Evolutionary conservation across 208 protist species (phyloP), one percentile per base, ranked within the genome.

Genomic region (Acanthamoeba lenticulata): DNA sequence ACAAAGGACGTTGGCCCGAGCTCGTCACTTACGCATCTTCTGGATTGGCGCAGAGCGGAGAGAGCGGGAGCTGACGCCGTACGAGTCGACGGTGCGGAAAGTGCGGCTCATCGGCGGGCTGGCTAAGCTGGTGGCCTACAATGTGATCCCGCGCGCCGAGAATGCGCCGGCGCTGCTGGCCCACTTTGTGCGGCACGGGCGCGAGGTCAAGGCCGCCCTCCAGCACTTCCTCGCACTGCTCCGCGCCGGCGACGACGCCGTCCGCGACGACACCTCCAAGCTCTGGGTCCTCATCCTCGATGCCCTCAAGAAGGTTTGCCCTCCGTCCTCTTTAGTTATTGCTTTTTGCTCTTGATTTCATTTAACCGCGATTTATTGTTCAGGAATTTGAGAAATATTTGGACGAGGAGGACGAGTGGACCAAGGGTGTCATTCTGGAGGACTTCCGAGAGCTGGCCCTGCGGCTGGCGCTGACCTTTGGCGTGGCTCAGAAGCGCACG

Each of bases 51-150:
- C 36, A 89, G 83, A 90, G 34, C 45, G 83, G 11, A 6, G 83
- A 36, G 55, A 69, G 52, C 45, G 83, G 2, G 21, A 40, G n/a
- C 27, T 90, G 32, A 90, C 83, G 36, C 11, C 45, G 36, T 32
- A 44, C 83, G 83, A 90, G 45, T 24, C 55, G 45, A 38, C 32
- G 83, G 83, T 77, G 42, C 36, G 88, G 19, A 92, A 92, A 38
- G 27, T 69, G 21, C 40, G 55, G 27, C 34, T 77, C 27, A 92
- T 92, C 38, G 60, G 57, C 40, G 60, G 60, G 6, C 88, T 92
- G 27, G 62, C 65, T 57, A 92, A 92, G 88, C 60, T 77, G 44
- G 44, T 92, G 29, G 40, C 77, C 65, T 92, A 92, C 62, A 92
- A 92, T 38, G 44, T 77, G 2, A 92, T 92, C 32, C 88, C 88